Conservation (phyloP, 768 basidiomycete species). For the Trichaptum fuscoviolaceum region DNA sequence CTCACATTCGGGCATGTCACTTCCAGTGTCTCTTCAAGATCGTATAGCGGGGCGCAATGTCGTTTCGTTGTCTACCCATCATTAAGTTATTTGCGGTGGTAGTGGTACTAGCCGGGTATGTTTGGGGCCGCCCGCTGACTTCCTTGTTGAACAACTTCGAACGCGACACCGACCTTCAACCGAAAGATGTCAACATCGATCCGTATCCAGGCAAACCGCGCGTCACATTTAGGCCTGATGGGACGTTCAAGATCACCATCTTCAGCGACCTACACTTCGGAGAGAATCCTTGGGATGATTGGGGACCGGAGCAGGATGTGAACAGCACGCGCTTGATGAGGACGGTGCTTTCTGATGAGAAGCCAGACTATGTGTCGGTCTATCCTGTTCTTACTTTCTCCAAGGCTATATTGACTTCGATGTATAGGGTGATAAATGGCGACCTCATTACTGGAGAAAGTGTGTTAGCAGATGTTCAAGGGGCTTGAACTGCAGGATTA, state of each 20-base stretch:
- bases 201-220: constrained; percentile 45
- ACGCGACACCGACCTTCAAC: not conserved
- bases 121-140: not conserved
- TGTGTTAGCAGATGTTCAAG: constrained; percentile 21
- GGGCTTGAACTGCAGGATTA: constrained; percentile 2
- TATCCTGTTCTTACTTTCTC: not conserved
- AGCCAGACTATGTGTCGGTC: constrained; percentile 65
- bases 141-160: not conserved
- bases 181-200: constrained; percentile 18
- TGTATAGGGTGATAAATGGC: constrained; percentile 58
- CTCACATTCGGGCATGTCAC: not conserved
- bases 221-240: constrained; percentile 50
- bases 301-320: constrained; percentile 63
- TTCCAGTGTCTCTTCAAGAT: not conserved
- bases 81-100: not conserved
- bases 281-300: constrained; percentile 65
- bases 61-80: not conserved
- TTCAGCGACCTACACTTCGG: constrained; percentile 77
- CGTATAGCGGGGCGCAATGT: not conserved
- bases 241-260: constrained; percentile 65
- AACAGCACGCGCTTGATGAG: constrained; percentile 60
- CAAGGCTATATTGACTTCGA: constrained; percentile 4
- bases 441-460: constrained; percentile 73
- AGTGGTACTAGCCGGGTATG: not conserved
- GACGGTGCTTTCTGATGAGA: constrained; percentile 47